Evolutionary conservation across 2,329 filamentous ascomycete genomes (phyloP), one percentile per base, ranked within the genome.

Genomic region (Penicillium sp.): DNA sequence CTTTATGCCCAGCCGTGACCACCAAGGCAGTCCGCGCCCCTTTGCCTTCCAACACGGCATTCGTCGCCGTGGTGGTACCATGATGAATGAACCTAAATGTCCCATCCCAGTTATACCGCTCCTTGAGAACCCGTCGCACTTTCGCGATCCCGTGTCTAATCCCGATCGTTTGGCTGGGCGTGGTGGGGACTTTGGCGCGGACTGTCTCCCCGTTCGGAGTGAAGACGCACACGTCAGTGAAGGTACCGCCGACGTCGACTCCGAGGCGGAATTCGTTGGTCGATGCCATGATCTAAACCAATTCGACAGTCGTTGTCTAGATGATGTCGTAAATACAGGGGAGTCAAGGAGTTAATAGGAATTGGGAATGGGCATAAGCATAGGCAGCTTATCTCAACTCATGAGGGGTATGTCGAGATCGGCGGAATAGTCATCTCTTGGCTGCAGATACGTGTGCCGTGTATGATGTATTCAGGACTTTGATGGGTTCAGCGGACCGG

Each of bases 1-100:
- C 74, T 53, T 75, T 76, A 61, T 76, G 74, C 4, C 75, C 74
- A 2, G 69, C 66, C 1, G 75, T 77, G 10, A 76, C 72, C 26
- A 77, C 63, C 1, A 77, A 62, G 1, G 68, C 74, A 1, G 73
- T 69, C 26, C 69, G 71, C 17, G 70, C 72, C 22, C 75, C 75
- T 52, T 77, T 76, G 21, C 71, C 71, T 54, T 77, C 74, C 2
- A 77, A 64, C 17, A 77, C 71, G 4, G 74, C 74, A 55, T 76
- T 77, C 1, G 74, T 77, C 2, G 69, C 74, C 9, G 72, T 72
- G 2, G 74, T 76, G 0, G 73, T 76, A 7, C 74, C 74, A 57
- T 77, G 74, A 43, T 77, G 74, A 43, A 77, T 73, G 55, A 71
- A 74, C 21, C 71, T 66, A 52, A 76, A 75, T 38, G 66, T 67